A percentile compares a stretch with the other conserved stretches of the same genome.
Conservation (phyloP, 2,329 filamentous ascomycete species). For the Trichophyton simii region DNA sequence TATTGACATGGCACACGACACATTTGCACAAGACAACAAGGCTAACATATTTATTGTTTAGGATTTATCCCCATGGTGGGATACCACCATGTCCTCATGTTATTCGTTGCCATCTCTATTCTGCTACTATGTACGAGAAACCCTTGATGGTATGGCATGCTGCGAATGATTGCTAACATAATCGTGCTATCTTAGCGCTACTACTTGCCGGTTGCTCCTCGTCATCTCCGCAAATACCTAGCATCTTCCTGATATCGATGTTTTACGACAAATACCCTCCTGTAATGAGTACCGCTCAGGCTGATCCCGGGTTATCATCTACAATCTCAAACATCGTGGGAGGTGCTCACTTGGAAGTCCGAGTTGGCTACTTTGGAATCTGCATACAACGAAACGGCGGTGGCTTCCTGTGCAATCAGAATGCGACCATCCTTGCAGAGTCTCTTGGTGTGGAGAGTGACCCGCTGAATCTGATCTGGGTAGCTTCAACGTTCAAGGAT, state of each 20-base stretch:
- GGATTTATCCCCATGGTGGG: constrained; percentile 51
- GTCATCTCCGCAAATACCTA: constrained; percentile 84
- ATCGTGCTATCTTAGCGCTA: constrained; percentile 48
- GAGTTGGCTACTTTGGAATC: constrained; percentile 96
- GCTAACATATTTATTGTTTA: constrained; percentile 17
- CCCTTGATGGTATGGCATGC: not conserved
- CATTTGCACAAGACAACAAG: not conserved
- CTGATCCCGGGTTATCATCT: constrained; percentile 73
- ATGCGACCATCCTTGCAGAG: constrained; percentile 83
- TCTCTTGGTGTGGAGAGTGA: constrained; percentile 85
- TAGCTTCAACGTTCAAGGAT: constrained; percentile 94
- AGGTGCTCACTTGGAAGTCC: constrained; percentile 68
- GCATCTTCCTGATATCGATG: constrained; percentile 95
- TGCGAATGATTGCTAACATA: not conserved
- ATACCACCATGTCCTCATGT: constrained; percentile 87
- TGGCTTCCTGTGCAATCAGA: constrained; percentile 90
- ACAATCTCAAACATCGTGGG: constrained; percentile 87
- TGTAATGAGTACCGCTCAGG: constrained; percentile 70
- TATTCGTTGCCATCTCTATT: constrained; percentile 83
- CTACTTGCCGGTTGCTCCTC: constrained; percentile 92
- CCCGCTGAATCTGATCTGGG: constrained; percentile 92
- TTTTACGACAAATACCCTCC: constrained; percentile 87
- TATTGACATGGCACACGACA: not conserved
- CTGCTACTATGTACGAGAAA: constrained; percentile 74
- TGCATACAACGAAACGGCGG: constrained; percentile 87